Base-by-base conservation (phyloP, 2,329 filamentous ascomycete species). In the Biscogniauxia sp. region DNA sequence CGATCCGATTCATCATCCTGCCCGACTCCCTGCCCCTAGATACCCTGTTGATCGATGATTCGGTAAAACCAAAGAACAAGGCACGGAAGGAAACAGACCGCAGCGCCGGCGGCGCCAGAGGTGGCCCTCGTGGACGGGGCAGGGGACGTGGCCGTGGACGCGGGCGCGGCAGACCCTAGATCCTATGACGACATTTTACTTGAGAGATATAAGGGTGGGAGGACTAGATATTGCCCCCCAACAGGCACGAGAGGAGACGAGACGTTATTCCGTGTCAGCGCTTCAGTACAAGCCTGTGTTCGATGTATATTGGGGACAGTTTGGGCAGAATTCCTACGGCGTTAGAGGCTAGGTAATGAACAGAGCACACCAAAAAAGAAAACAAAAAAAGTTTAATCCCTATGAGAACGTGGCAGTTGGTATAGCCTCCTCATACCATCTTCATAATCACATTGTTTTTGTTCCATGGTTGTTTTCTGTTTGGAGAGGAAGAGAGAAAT, bases 1-100 rank as follows among this genome's bases (percentile, higher is more conserved):
- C 93, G 20, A 96, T 99, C 76, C 88, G 95, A 78, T 97, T 97
- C 80, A 94, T 91, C 76, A 97, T 99, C 75, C 89, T 99, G 11
- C 95, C 95, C 59, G 95, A 99, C 80, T 95, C 91, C 65, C 84
- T 99, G 72, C 94, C 94, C 49, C 85, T 99, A 66, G 95, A 99
- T 78, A 97, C 94, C 50, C 85, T 99, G 57, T 85, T 99, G 64
- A 93, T 99, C 69, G 95, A 99, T 76, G 95, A 99, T 79, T 88
- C 92, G 72, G 93, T 94, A 56, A 99, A 99, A 83, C 94, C 95
- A 63, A 98, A 98, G 90, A 99, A 99, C 82, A 99, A 99, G 88
- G 94, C 95, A 25, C 87, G 94, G 74, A 99, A 99, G 84, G 95
- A 98, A 80, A 80, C 83, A 32, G 85, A 86, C 61, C 81, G 88